Base-by-base conservation (phyloP, 768 basidiomycete species). In the Candolleomyces eurysporus region DNA sequence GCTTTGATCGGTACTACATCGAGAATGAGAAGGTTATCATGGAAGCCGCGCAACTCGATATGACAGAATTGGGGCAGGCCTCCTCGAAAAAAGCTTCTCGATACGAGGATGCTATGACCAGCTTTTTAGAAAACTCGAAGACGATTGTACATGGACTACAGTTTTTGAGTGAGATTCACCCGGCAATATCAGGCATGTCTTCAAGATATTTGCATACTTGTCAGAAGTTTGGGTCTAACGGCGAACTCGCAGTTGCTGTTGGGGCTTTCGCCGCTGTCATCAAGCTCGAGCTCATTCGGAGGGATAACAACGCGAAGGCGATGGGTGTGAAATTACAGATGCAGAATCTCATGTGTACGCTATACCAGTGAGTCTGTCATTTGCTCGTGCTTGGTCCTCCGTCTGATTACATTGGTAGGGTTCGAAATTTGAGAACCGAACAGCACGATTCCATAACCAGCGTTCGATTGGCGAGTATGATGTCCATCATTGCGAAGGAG, bases 261-360 rank as follows among this genome's bases (percentile, higher is more conserved):
- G 64, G 76, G 16, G 82, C 83, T 0, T 85, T 85, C 68, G 74
- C 78, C 40, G 71, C 80, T 0, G 80, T 81, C 3, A 75, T 82
- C 36, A 76, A 76, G n/a, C 71, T 84, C 36, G 82, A 84, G 53
- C 57, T 79, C 56, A 79, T 77, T 3, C 72, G 82, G 30, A 71
- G 79, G 17, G 81, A 83, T 21, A 85, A 86, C 58, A 79, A 84
- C 58, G 76, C 74, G 61, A 82, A 82, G 61, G 75, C 84, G 7
- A 61, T 77, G 2, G 68, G 74, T 3, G 70, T 86, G 3, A 79
- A 79, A 52, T 58, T 78, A 4, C 77, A 81, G 63, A 85, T 85
- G 82, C 75, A 73, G 61, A 75, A 82, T 46, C 75, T 81, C 73
- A 80, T 84, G 77, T 61, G 66, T 14, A 72, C 72, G 0, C 73